Percentiles rank a stretch among this genome's conserved stretches.
These are phyloP conservation scores for Mycena galopus DNA, from an alignment of 768 basidiomycete species.

Conservation along the genomic window DNA sequence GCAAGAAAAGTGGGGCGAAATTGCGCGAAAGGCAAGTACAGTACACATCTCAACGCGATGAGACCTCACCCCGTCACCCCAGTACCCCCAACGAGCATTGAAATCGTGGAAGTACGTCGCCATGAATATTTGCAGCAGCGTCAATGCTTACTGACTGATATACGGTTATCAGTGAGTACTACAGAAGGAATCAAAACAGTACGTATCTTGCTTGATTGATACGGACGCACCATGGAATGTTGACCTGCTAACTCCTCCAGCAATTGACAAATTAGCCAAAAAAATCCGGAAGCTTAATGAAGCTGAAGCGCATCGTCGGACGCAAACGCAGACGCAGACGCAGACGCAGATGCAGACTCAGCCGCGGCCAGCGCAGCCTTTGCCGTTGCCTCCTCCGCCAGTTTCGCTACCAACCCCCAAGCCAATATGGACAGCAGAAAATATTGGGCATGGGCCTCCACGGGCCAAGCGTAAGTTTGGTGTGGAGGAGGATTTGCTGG, in stretches of 20 bases:
- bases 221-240: background rate
- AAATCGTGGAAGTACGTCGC: constrained; percentile 63
- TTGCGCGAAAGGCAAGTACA: constrained; percentile 42
- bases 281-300: constrained; percentile 49
- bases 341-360: too few relatives aligned
- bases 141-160: background rate
- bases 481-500: constrained; percentile 42
- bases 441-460: constrained; percentile 28
- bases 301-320: constrained; percentile 39
- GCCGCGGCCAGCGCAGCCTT: too few relatives aligned
- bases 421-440: constrained; percentile 46
- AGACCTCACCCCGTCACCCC: constrained; percentile 19
- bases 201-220: constrained; percentile 30
- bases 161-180: constrained; percentile 57
- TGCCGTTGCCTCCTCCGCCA: background rate
- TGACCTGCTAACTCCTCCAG: constrained; percentile 40
- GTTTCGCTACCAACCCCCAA: background rate
- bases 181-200: constrained; percentile 66
- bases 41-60: background rate
- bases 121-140: background rate
- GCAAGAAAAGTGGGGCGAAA: constrained; percentile 69
- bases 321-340: constrained; percentile 33
- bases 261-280: constrained; percentile 51
- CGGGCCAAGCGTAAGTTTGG: constrained; percentile 53
- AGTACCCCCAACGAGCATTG: constrained; percentile 68